A percentile compares a stretch with the other conserved stretches of the same genome.
phyloP scores from a whole-genome alignment of 2,329 filamentous ascomycete genomes.

The Pseudogymnoascus pannorum region DNA sequence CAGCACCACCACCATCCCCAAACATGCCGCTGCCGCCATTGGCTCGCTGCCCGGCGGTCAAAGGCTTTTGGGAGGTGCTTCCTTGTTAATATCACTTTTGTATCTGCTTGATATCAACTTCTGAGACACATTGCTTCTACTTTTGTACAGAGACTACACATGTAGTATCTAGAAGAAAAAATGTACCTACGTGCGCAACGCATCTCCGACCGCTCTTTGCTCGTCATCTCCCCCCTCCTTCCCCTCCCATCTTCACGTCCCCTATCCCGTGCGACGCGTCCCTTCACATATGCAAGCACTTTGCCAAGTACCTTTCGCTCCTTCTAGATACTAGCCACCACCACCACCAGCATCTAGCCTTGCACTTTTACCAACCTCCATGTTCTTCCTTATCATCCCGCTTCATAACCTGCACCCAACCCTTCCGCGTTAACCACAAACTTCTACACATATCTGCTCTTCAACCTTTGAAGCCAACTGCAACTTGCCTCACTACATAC shows the following conservation, averaged over 20 bases:
- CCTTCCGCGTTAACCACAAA: not conserved
- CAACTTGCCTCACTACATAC: not conserved
- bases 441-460: not conserved
- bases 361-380: not conserved
- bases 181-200: not conserved
- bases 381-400: not conserved
- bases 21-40: not conserved
- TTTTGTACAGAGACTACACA: not conserved
- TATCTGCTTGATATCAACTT: not conserved
- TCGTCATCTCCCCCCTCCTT: not conserved
- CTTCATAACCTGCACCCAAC: not conserved
- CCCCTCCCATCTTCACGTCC: not conserved
- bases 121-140: not conserved
- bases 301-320: not conserved
- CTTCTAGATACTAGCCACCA: not conserved
- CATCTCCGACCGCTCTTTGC: constrained; percentile 1
- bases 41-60: not conserved
- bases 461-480: not conserved
- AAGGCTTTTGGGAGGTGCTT: not conserved
- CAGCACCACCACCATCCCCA: not conserved
- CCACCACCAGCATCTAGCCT: not conserved
- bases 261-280: not conserved
- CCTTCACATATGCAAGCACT: not conserved
- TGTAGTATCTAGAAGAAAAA: not conserved
- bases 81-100: not conserved